phyloP scores from a whole-genome alignment of 495 filamentous ascomycete species.

The Halenospora varia region DNA sequence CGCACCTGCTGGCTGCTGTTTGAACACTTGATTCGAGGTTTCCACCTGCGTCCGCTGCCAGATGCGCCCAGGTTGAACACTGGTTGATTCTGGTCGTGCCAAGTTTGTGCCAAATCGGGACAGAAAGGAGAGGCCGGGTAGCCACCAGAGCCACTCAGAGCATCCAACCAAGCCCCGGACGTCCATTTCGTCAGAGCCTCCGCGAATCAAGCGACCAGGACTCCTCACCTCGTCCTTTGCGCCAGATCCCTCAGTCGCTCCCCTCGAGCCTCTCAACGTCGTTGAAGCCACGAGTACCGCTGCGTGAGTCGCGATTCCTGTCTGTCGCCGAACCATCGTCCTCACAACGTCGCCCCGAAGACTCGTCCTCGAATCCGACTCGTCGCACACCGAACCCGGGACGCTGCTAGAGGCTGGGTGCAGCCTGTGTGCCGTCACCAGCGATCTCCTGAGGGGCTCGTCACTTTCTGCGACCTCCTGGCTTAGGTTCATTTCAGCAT shows the following conservation, averaged over 20 bases:
- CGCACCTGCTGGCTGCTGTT: neutral
- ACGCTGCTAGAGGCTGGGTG: neutral
- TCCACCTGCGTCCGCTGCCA: too few relatives aligned
- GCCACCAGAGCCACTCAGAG: too few relatives aligned
- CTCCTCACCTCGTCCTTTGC: neutral
- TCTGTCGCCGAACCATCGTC: neutral
- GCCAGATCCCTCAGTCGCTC: conserved; percentile 5
- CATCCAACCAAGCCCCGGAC: neutral
- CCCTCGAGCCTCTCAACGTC: conserved; percentile 4
- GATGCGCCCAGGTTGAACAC: neutral
- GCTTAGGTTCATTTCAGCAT: neutral
- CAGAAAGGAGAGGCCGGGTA: neutral
- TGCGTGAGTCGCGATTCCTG: conserved; percentile 9
- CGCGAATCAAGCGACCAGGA: neutral
- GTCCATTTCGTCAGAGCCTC: conserved; percentile 3
- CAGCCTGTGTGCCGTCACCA: neutral
- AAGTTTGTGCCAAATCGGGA: neutral
- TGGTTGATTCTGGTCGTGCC: neutral
- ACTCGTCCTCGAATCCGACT: conserved; percentile 1
- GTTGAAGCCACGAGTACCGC: too few relatives aligned
- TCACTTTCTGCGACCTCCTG: neutral
- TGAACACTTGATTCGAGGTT: neutral
- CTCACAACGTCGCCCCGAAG: neutral
- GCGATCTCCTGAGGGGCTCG: conserved; percentile 3
- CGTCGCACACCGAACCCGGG: conserved; percentile 2